Evolutionary conservation across 192 early-diverging fungal genomes (phyloP), one percentile per base, ranked within the genome.

Genomic region (Mycoemilia scoparia): DNA sequence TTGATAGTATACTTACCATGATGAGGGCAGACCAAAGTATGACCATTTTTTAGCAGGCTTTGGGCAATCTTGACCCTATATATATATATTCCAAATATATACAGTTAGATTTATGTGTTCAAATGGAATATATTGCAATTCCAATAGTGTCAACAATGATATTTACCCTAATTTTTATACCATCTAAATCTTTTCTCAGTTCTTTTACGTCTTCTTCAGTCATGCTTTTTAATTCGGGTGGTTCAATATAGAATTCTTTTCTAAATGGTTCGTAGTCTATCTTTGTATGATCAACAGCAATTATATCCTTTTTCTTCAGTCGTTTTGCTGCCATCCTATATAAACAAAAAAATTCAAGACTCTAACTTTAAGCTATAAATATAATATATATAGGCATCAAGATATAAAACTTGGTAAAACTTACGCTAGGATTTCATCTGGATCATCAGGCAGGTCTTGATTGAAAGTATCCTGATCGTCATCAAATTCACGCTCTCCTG

Each of bases 11-110:
- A 16, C 33, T 38, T 41, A 61, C 59, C 72, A 73, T 13, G 73
- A 74, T 12, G 74, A 67, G 1, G 88, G 90, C n/a, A 95, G 60
- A 12, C 93, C 93, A 59, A 87, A 88, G 36, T 95, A 83, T 6
- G 88, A 83, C 90, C 90, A 96, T 54, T 79, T 83, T 21, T 74
- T 61, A 15, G 87, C 80, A 1, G 93, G 90, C 51, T 98, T 96
- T 1, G 93, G 90, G 34, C 84, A 84, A 19, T 83, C 66, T 1
- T 73, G 67, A 24, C 90, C 88, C n/a, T n/a, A n/a, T 24, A 25
- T 24, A 14, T n/a, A n/a, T n/a, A n/a, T n/a, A n/a, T n/a, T n/a
- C n/a, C n/a, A n/a, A n/a, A n/a, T n/a, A n/a, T n/a, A n/a, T n/a
- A n/a, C n/a, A n/a, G n/a, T n/a, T n/a, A n/a, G n/a, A n/a, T n/a